Conservation (phyloP, 768 basidiomycete genomes). For the Naganishia antarctica region DNA sequence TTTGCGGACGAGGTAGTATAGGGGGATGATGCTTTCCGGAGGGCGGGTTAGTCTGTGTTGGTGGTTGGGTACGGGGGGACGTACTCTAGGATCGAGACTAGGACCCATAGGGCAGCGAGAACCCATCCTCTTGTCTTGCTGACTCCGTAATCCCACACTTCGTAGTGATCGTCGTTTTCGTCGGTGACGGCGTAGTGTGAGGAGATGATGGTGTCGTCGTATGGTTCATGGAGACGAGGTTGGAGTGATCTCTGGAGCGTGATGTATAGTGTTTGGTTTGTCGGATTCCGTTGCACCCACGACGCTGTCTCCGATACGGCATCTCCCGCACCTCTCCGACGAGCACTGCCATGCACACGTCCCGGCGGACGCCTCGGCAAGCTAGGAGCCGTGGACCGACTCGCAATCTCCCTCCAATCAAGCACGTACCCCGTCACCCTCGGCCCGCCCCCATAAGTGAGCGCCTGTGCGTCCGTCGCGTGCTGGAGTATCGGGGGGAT, state of each 20-base stretch:
- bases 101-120: slow-evolving; percentile 77
- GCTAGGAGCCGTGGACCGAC: slow-evolving; percentile 59
- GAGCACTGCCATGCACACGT: background rate
- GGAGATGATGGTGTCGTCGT: background rate
- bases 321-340: background rate
- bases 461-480: slow-evolving; percentile 56
- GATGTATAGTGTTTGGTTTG: no score
- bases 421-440: slow-evolving; percentile 57
- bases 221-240: background rate
- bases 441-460: slow-evolving; percentile 46
- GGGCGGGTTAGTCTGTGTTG: no score
- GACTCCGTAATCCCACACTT: slow-evolving; percentile 61
- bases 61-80: slow-evolving; percentile 51
- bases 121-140: slow-evolving; percentile 86
- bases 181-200: slow-evolving; percentile 26
- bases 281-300: no score
- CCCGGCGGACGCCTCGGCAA: slow-evolving; percentile 18
- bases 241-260: no score
- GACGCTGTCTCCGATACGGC: no score
- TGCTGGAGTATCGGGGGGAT: slow-evolving; percentile 70
- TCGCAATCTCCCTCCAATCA: slow-evolving; percentile 97
- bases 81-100: slow-evolving; percentile 77
- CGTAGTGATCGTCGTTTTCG: slow-evolving; percentile 33
- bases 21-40: slow-evolving; percentile 73
- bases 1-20: slow-evolving; percentile 79